Base-by-base conservation (phyloP, 164 flowering plant species). In the Tinospora cordifolia region DNA sequence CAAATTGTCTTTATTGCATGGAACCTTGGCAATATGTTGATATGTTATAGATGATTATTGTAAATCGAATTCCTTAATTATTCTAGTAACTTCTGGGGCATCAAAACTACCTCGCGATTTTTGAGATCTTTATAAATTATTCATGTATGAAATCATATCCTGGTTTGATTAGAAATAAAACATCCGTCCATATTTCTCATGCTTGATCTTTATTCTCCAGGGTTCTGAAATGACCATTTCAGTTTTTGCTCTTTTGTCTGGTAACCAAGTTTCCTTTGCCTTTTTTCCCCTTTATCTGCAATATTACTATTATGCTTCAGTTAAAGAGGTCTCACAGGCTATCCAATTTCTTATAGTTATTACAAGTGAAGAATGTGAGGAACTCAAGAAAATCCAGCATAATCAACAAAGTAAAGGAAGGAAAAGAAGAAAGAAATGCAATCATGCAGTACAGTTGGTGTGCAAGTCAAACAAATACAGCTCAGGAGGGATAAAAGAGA, bases 401-500 rank as follows among this genome's bases (percentile, higher is more conserved):
- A 21, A 19, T 5, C 22, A 7, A 54, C 60, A 54, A 21, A 54
- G 24, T n/a, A n/a, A n/a, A n/a, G n/a, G 22, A 19, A 54, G 11
- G 27, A 39, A 34, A 21, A 65, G 25, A 41, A 25, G 26, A 40
- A 8, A 65, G 21, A 36, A 8, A 22, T 62, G 36, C 41, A 15
- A 15, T 8, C n/a, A 63, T 63, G 41, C 17, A 14, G 34, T 27
- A 41, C 6, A 19, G 49, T 39, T 1, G 34, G 1, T 57, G 24
- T 54, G 27, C 24, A 30, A 2, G 34, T 34, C 8, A 46, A 21
- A 65, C 41, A 26, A 24, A 49, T 22, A 62, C 2, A 81, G 81
- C 82, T 79, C 82, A 81, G 73, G 83, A 83, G 84, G 86, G 76
- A 79, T 79, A 78, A 70, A 70, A 6, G 30, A 13, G 68, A 65